Evolutionary conservation across 2,329 filamentous ascomycete species (phyloP).

Genomic region (Pseudogymnoascus sp.): DNA sequence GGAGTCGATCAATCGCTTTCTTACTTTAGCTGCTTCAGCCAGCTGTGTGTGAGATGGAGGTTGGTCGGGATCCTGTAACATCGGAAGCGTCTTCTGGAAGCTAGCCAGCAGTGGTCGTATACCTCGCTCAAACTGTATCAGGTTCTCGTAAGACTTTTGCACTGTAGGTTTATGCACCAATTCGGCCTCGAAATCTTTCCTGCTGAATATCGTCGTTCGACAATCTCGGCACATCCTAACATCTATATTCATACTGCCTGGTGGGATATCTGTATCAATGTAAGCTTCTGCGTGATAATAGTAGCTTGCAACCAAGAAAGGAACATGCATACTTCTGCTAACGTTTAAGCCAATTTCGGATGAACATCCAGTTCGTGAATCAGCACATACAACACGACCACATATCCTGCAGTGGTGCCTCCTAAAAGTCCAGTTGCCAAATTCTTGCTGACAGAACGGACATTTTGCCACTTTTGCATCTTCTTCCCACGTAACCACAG

Average conservation of each 20-base stretch:
- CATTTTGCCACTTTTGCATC: constrained; percentile 73
- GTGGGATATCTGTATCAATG: constrained; percentile 38
- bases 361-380: constrained; percentile 77
- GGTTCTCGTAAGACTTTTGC: constrained; percentile 58
- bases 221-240: constrained; percentile 91
- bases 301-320: constrained; percentile 13
- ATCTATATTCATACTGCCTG: constrained; percentile 62
- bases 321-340: constrained; percentile 46
- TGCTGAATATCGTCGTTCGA: constrained; percentile 61
- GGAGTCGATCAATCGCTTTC: constrained; percentile 63
- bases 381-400: constrained; percentile 86
- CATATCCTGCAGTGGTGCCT: constrained; percentile 93
- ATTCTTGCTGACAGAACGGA: constrained; percentile 94
- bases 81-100: constrained; percentile 59
- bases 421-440: constrained; percentile 85
- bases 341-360: constrained; percentile 76
- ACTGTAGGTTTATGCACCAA: constrained; percentile 51
- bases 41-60: constrained; percentile 44
- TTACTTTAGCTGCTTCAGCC: constrained; percentile 61
- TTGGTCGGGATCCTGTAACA: constrained; percentile 59
- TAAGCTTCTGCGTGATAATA: constrained; percentile 29
- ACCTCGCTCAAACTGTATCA: constrained; percentile 63
- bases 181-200: constrained; percentile 58
- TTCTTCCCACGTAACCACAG: constrained; percentile 91
- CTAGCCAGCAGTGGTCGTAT: constrained; percentile 61